phyloP scores from a whole-genome alignment of 2,329 filamentous ascomycete species.

The Cordyceps cicadae region DNA sequence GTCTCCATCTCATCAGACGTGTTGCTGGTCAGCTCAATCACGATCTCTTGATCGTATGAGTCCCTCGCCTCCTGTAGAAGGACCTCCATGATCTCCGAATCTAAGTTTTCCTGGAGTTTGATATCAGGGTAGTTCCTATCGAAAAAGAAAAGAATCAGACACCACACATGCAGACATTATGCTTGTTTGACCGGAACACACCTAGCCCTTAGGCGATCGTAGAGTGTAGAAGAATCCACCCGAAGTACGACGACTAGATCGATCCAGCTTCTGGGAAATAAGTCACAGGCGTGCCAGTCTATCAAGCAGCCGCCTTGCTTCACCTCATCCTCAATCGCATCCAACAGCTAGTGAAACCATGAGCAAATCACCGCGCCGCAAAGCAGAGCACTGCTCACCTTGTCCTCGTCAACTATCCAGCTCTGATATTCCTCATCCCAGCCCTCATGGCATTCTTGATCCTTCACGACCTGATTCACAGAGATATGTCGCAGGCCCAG shows the following conservation, averaged over 20 bases:
- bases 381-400: slow-evolving; percentile 44
- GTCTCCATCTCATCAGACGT: slow-evolving; percentile 74
- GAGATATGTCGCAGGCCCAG: slow-evolving; percentile 75
- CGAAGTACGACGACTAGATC: slow-evolving; percentile 89
- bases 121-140: slow-evolving; percentile 67
- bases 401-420: slow-evolving; percentile 95
- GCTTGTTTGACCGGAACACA: slow-evolving; percentile 25
- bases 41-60: slow-evolving; percentile 75
- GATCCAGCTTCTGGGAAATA: slow-evolving; percentile 90
- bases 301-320: slow-evolving; percentile 76
- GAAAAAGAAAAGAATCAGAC: neutral
- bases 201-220: slow-evolving; percentile 73
- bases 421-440: slow-evolving; percentile 79
- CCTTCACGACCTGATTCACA: slow-evolving; percentile 87
- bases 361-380: neutral
- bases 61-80: slow-evolving; percentile 83
- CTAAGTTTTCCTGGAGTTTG: slow-evolving; percentile 92
- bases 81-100: slow-evolving; percentile 96
- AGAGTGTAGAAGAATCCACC: slow-evolving; percentile 70
- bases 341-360: slow-evolving; percentile 54
- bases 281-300: slow-evolving; percentile 96
- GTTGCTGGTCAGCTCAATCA: slow-evolving; percentile 83
- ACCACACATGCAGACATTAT: neutral
- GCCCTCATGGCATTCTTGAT: slow-evolving; percentile 76
- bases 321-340: slow-evolving; percentile 77